Percentiles rank a stretch among this genome's conserved stretches.
Conservation (phyloP, 2,329 filamentous ascomycete species). For the Talaromyces piceae region DNA sequence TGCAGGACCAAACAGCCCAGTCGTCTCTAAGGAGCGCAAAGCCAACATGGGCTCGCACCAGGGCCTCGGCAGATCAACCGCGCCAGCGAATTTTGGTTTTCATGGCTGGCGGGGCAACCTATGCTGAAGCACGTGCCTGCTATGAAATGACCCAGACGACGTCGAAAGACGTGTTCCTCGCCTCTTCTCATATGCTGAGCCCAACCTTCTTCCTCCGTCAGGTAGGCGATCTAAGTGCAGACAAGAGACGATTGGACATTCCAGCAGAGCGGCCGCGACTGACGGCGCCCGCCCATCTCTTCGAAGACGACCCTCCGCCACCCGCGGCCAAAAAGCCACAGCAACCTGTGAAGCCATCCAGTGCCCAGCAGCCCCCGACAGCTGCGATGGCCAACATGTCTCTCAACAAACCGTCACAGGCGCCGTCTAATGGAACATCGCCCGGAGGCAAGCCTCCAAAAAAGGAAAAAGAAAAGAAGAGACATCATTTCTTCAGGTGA, state of each 20-base stretch:
- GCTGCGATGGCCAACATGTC: slow-evolving; percentile 31
- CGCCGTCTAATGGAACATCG: slow-evolving; percentile 11
- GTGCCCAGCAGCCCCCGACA: slow-evolving; percentile 17
- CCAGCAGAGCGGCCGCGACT: slow-evolving; percentile 72
- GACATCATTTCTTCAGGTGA: slow-evolving; percentile 48
- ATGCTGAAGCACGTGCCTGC: slow-evolving; percentile 79
- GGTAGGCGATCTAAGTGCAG: slow-evolving; percentile 67
- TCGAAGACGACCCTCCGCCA: slow-evolving; percentile 60
- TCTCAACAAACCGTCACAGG: slow-evolving; percentile 22
- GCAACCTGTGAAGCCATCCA: slow-evolving; percentile 13
- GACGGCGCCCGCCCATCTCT: slow-evolving; percentile 78
- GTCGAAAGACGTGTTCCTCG: slow-evolving; percentile 76
- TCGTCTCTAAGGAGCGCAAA: slow-evolving; percentile 84
- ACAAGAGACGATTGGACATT: slow-evolving; percentile 68
- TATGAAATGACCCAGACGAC: slow-evolving; percentile 73
- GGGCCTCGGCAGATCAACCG: slow-evolving; percentile 67
- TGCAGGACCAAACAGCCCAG: slow-evolving; percentile 49
- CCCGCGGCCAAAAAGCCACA: slow-evolving; percentile 17
- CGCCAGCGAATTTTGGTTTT: slow-evolving; percentile 88
- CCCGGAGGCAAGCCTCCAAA: slow-evolving; percentile 49
- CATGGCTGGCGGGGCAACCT: slow-evolving; percentile 91
- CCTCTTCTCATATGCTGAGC: slow-evolving; percentile 86
- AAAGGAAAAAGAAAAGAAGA: slow-evolving; percentile 47
- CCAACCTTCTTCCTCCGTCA: slow-evolving; percentile 78
- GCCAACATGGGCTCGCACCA: slow-evolving; percentile 87